These are phyloP conservation scores for Sporobolomyces pararoseus DNA, from an alignment of 768 basidiomycete genomes.

Conservation along the genomic window DNA sequence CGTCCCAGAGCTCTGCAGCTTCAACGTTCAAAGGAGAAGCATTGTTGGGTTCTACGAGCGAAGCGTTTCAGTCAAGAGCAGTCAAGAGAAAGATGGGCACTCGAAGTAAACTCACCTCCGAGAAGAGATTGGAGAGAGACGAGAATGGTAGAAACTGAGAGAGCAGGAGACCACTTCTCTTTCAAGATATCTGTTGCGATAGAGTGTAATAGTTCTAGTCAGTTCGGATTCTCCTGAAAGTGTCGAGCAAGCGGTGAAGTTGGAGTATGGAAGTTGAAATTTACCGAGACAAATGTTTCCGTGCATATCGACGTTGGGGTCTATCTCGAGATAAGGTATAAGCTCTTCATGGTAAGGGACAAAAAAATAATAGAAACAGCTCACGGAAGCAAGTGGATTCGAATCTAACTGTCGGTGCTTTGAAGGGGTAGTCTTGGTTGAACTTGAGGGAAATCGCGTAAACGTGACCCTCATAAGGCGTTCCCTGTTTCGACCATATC, in stretches of 20 bases:
- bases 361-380: background rate
- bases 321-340: too few relatives aligned
- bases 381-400: conserved; percentile 68
- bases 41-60: conserved; percentile 74
- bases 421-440: conserved; percentile 83
- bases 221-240: background rate
- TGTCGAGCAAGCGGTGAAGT: background rate
- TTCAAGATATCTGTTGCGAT: conserved; percentile 87
- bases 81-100: too few relatives aligned
- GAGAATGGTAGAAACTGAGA: conserved; percentile 84
- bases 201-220: background rate
- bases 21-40: conserved; percentile 84
- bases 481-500: conserved; percentile 19
- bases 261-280: background rate
- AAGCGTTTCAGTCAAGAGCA: too few relatives aligned
- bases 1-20: conserved; percentile 74
- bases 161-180: conserved; percentile 93
- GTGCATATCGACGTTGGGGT: conserved; percentile 80
- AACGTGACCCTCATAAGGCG: conserved; percentile 63
- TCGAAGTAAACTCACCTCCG: conserved; percentile 63
- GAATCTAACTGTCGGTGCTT: conserved; percentile 77
- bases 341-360: too few relatives aligned
- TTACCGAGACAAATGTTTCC: conserved; percentile 45
- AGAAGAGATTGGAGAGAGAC: conserved; percentile 81
- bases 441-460: conserved; percentile 82